Evolutionary conservation across 108 stramenopile species (phyloP).

Genomic region (Nitzschia sp.): DNA sequence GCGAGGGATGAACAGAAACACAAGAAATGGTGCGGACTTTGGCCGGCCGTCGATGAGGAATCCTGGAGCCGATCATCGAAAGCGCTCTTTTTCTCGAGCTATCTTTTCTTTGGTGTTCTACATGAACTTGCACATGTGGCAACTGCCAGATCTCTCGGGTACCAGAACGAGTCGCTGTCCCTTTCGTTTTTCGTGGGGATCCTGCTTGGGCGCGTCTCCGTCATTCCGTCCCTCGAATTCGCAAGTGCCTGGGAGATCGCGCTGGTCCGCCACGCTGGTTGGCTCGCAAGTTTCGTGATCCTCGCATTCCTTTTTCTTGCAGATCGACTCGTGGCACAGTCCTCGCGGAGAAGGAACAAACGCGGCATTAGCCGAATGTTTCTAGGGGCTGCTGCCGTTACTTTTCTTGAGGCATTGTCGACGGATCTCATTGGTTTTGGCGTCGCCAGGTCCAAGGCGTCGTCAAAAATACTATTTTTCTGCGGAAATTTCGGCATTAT

Average conservation of each 20-base stretch:
- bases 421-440: constrained; percentile 60
- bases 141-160: constrained; percentile 22
- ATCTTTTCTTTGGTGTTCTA: constrained; percentile 52
- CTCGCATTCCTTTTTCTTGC: constrained; percentile 29
- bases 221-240: neutral
- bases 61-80: too few species aligned
- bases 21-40: too few species aligned
- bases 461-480: constrained; percentile 20
- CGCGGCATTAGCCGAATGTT: constrained; percentile 6
- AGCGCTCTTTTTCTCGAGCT: too few species aligned
- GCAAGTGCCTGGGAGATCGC: neutral
- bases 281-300: constrained; percentile 55
- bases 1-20: neutral
- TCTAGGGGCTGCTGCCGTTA: constrained; percentile 45
- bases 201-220: neutral
- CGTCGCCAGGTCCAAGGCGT: constrained; percentile 12
- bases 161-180: neutral
- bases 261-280: constrained; percentile 45
- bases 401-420: constrained; percentile 61
- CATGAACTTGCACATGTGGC: constrained; percentile 60
- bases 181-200: constrained; percentile 1
- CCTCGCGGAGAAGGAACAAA: constrained; percentile 6
- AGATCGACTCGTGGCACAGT: too few species aligned
- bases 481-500: constrained; percentile 86
- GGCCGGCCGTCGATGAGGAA: too few species aligned